phyloP scores from a whole-genome alignment of 768 basidiomycete genomes.

The Tulasnella sp. region DNA sequence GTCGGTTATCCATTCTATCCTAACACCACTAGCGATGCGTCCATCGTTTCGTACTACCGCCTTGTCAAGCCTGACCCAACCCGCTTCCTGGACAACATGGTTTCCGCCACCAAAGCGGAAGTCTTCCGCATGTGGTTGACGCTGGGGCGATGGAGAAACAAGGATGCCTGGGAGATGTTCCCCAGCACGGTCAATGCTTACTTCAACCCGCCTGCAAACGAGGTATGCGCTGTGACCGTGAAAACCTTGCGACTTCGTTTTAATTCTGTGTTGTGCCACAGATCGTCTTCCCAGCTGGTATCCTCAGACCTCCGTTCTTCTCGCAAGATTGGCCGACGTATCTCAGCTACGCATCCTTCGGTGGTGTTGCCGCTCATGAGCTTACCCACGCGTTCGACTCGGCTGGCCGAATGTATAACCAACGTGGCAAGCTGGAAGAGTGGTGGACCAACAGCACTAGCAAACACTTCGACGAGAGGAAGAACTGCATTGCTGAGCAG shows the following conservation, averaged over 20 bases:
- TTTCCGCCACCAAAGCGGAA: constrained; percentile 67
- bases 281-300: constrained; percentile 97
- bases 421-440: constrained; percentile 79
- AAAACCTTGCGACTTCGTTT: background rate
- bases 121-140: constrained; percentile 71
- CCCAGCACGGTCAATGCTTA: constrained; percentile 88
- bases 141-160: constrained; percentile 71
- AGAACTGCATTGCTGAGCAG: constrained; percentile 89
- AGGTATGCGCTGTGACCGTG: constrained; percentile 52
- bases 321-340: constrained; percentile 83
- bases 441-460: constrained; percentile 95
- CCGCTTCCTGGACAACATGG: constrained; percentile 83
- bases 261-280: constrained; percentile 41
- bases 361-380: constrained; percentile 90
- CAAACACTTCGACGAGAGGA: constrained; percentile 76
- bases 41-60: constrained; percentile 74
- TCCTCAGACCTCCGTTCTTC: constrained; percentile 92
- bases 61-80: constrained; percentile 64
- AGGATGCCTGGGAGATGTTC: constrained; percentile 83
- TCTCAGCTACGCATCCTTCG: constrained; percentile 89
- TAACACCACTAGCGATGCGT: constrained; percentile 69
- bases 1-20: constrained; percentile 87
- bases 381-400: constrained; percentile 91
- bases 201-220: constrained; percentile 83
- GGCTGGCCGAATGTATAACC: constrained; percentile 86